Evolutionary conservation across 768 basidiomycete species (phyloP).

Genomic region (Lactifluus hygrophoroides): DNA sequence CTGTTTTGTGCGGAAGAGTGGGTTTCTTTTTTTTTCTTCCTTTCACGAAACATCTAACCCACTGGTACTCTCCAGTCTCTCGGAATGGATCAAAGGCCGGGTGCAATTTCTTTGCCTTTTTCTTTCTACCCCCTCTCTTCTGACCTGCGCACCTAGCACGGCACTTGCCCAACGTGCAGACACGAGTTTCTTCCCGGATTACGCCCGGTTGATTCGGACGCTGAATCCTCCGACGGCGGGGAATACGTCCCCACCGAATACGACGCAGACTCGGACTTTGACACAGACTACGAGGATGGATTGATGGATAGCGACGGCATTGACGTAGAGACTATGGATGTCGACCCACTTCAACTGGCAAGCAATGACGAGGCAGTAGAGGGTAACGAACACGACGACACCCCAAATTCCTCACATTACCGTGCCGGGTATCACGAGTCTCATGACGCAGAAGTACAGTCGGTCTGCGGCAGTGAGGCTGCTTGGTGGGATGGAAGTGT

Average conservation of each 20-base stretch:
- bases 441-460: constrained; percentile 19
- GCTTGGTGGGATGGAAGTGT: constrained; percentile 13
- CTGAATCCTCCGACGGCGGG: constrained; percentile 58
- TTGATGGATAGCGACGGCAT: constrained; percentile 21
- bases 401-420: not conserved
- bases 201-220: constrained; percentile 44
- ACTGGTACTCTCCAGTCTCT: constrained; percentile 33
- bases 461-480: constrained; percentile 2
- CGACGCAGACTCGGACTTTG: constrained; percentile 33
- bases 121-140: not conserved
- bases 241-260: constrained; percentile 54
- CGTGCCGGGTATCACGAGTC: not conserved
- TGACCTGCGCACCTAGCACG: constrained; percentile 39
- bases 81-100: constrained; percentile 55
- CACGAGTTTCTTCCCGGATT: constrained; percentile 47
- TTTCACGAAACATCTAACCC: not conserved
- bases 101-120: constrained; percentile 31
- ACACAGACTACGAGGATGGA: constrained; percentile 24
- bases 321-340: constrained; percentile 23
- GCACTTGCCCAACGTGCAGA: constrained; percentile 63
- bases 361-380: constrained; percentile 30
- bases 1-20: constrained; percentile 63
- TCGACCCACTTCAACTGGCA: constrained; percentile 7
- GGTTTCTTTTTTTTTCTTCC: constrained; percentile 20
- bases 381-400: constrained; percentile 33